These are phyloP conservation scores for Aristolochia californica DNA, from an alignment of 164 flowering plant species.

Conservation along the genomic window DNA sequence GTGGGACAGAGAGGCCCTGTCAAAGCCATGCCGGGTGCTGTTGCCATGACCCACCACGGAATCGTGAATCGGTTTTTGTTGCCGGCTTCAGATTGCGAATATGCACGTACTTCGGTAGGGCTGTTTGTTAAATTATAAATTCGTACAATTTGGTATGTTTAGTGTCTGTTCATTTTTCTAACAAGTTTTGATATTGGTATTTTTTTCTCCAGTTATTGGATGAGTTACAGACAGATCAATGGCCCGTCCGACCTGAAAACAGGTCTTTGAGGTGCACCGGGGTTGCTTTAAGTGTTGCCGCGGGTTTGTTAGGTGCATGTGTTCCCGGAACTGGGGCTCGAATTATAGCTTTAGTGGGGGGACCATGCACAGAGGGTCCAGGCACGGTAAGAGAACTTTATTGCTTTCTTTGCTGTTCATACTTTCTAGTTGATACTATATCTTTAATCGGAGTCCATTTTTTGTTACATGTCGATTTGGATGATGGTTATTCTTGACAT, in stretches of 20 bases:
- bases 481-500: too few species aligned
- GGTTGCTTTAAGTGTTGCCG: conserved; percentile 85
- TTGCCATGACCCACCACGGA: conserved; percentile 30
- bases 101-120: conserved; percentile 56
- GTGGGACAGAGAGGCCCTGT: conserved; percentile 24
- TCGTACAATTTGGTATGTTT: neutral
- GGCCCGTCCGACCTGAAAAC: conserved; percentile 73
- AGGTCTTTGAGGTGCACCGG: conserved; percentile 82
- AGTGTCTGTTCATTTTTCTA: too few species aligned
- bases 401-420: neutral
- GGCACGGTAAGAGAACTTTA: conserved; percentile 49
- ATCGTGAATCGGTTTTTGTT: conserved; percentile 52
- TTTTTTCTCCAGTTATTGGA: conserved; percentile 52
- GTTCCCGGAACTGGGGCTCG: conserved; percentile 82
- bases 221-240: conserved; percentile 80
- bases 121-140: neutral
- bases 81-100: conserved; percentile 89
- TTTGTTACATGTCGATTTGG: too few species aligned
- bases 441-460: too few species aligned
- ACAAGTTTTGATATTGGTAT: neutral
- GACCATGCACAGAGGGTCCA: conserved; percentile 99
- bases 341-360: conserved; percentile 83
- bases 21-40: conserved; percentile 22
- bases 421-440: neutral
- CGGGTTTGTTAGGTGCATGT: conserved; percentile 84